These are phyloP conservation scores for Smallanthus sonchifolius DNA, from an alignment of 129 eudicot genomes.

Conservation along the genomic window DNA sequence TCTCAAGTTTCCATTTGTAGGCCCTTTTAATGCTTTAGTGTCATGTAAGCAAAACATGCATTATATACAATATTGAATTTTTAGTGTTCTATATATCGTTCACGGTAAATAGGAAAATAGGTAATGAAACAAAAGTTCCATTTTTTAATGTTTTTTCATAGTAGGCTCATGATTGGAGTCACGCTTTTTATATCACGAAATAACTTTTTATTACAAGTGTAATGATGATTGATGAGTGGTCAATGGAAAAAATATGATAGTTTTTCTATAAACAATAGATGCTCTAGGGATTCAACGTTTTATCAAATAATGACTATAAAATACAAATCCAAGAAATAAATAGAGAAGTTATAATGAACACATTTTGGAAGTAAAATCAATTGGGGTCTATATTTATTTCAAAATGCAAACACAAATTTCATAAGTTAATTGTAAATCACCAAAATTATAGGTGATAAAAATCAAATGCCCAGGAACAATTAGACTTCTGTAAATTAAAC, in stretches of 20 bases:
- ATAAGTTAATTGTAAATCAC: neutral
- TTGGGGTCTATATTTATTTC: neutral
- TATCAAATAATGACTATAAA: neutral
- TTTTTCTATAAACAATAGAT: neutral
- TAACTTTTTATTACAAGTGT: neutral
- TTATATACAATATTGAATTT: constrained; percentile 2
- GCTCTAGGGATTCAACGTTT: neutral
- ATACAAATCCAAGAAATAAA: neutral
- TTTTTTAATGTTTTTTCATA: neutral
- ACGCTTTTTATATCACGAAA: neutral
- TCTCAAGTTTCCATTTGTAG: neutral
- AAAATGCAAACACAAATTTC: neutral
- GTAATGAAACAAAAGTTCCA: neutral
- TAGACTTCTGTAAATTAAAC: neutral
- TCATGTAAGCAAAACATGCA: constrained; percentile 2
- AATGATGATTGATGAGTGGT: neutral
- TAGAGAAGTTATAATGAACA: constrained; percentile 1
- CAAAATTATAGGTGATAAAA: neutral
- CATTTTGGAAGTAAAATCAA: neutral
- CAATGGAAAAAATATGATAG: too few species aligned
- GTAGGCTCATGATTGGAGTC: neutral
- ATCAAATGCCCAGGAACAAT: neutral
- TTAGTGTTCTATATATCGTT: neutral
- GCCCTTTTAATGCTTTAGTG: constrained; percentile 12
- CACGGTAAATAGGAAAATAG: neutral